A percentile compares a stretch with the other conserved stretches of the same genome.
phyloP scores from a whole-genome alignment of 2,329 filamentous ascomycete genomes.

The Lasiodiplodia gonubiensis region DNA sequence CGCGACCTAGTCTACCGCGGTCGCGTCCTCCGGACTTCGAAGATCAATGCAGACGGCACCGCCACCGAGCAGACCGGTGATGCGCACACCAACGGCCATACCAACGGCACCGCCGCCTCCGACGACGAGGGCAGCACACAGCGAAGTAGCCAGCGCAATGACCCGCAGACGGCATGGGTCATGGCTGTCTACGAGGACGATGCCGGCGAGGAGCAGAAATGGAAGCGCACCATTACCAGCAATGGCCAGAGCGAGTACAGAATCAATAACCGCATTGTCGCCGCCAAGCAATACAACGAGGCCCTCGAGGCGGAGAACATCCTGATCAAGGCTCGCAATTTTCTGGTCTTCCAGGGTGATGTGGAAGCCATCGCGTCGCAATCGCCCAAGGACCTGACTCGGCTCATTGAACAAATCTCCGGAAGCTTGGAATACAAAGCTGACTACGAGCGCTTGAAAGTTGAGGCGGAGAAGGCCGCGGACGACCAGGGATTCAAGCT shows the following conservation, averaged over 20 bases:
- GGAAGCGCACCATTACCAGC: constrained; percentile 93
- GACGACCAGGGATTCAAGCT: constrained; percentile 90
- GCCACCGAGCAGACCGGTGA: constrained; percentile 56
- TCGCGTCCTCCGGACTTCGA: constrained; percentile 87
- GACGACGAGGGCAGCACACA: constrained; percentile 55
- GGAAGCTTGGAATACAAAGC: constrained; percentile 93
- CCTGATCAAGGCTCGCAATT: constrained; percentile 96
- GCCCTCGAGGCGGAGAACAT: constrained; percentile 93
- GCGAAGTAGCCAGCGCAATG: constrained; percentile 69
- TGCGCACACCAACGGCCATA: constrained; percentile 62
- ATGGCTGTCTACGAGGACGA: constrained; percentile 99
- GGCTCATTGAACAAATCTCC: constrained; percentile 95
- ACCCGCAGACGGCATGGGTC: constrained; percentile 96
- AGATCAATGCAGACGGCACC: constrained; percentile 90
- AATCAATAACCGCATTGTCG: constrained; percentile 91
- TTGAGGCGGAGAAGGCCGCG: constrained; percentile 80
- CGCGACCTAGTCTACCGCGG: constrained; percentile 96
- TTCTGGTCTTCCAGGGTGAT: constrained; percentile 97
- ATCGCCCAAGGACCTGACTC: constrained; percentile 89
- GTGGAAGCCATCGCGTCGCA: constrained; percentile 97
- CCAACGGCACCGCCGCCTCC: constrained; percentile 37
- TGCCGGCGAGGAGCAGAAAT: constrained; percentile 89
- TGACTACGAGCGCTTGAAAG: constrained; percentile 90
- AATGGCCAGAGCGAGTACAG: constrained; percentile 91
- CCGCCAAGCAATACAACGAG: constrained; percentile 90